Evolutionary conservation across 192 early-diverging fungal species (phyloP), one percentile per base, ranked within the genome.

Genomic region (Cladochytrium replicatum): DNA sequence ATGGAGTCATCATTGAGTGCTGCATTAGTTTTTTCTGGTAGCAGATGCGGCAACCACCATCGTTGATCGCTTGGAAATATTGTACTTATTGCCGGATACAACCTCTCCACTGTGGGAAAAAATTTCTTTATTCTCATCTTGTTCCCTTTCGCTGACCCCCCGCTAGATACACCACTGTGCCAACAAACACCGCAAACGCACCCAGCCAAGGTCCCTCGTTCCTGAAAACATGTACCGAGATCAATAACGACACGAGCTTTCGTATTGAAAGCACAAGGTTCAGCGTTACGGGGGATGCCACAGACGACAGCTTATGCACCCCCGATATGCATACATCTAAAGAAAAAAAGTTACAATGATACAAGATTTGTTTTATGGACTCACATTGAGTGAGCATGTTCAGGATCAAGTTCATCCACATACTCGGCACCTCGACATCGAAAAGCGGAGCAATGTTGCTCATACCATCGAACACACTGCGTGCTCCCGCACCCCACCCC

Each of bases 241-340:
- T 71, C 9, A 88, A 46, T 27, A 93, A 58, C 17, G 83, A 86
- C 7, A 85, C 80, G 29, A 89, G 82, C 60, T 94, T 94, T 21
- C 91, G 80, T 17, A 94, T 53, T 40, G 84, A 88, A 11, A 94
- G 68, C 5, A 94, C 83, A 6, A 94, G 71, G 52, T 91, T 94
- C 22, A 91, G 62, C 0, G 91, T 89, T 4, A 94, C 67, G 7
- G 87, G 81, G 13, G 85, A 67, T 2, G 85, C 78, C 56, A 89
- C 64, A 1, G 86, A 76, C 2, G 81, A 84, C 56, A 94, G 61
- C 22, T 78, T 69, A 41, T 89, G 85, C 0, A 94, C 91, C 4
- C 87, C 91, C 26, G 87, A 80, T 3, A 89, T 85, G 48, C 91
- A 94, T 32, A 89, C 71, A 67, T 86, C 81, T 68, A 23, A 23